Base-by-base conservation (phyloP, 768 basidiomycete genomes). In the Suillus decipiens region DNA sequence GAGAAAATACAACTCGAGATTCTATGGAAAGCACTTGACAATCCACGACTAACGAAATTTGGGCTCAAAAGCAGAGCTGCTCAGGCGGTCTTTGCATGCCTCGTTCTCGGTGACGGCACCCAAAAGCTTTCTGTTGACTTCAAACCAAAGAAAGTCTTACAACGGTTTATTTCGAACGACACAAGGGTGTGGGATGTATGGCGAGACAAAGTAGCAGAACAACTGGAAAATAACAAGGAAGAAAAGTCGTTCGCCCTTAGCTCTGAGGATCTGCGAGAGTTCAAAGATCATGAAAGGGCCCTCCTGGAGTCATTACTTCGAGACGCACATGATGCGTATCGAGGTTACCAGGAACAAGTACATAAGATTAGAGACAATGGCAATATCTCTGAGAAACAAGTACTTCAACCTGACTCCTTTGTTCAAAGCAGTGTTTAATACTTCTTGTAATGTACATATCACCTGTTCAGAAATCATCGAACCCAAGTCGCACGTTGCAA, bases 101-200 rank as follows among this genome's bases (percentile, higher is more conserved):
- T 73, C 22, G 22, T 57, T n/a, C 53, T 75, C 4, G 66, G 61
- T 41, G 36, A 74, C 2, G 48, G 64, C 11, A 56, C 11, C 47
- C 15, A 61, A 8, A 56, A 59, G n/a, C 31, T n/a, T 7, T 61
- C 36, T 28, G 59, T 59, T 2, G 62, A 65, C 22, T 57, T 57
- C 56, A 57, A 41, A 24, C 61, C 65, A 0, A 61, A 57, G 8
- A 61, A 53, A 1, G 39, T 63, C 15, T 39, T 74, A 37, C 56
- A 14, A 1, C 39, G 37, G 42, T 70, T 74, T 33, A 42, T 76
- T 51, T 70, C 73, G 60, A 76, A 74, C 62, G 63, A 74, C 14
- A 74, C 74, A 1, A 54, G 61, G 0, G 71, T 71, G 34, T 74
- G 73, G 73, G 42, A n/a, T 22, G 66, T 63, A 42, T 76, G 74